Evolutionary conservation across 2,329 filamentous ascomycete species (phyloP).

Genomic region (Hymenoscyphus scutula): DNA sequence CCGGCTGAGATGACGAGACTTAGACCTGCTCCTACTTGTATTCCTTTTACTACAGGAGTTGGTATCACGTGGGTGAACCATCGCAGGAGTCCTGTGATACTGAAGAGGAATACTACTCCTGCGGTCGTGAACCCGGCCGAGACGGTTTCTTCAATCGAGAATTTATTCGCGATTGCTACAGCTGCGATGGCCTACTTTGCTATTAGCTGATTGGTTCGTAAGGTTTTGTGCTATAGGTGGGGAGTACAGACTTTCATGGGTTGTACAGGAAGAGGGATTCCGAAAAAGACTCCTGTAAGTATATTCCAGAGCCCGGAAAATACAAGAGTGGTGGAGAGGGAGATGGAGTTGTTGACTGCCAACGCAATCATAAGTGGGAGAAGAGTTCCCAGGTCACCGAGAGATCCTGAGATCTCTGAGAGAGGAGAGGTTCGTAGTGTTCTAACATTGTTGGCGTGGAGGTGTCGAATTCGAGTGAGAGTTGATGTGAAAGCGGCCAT

Average conservation of each 20-base stretch:
- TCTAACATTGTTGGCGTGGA: conserved; percentile 49
- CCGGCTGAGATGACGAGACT: conserved; percentile 79
- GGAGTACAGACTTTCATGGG: conserved; percentile 62
- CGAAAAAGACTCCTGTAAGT: conserved; percentile 76
- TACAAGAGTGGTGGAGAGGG: conserved; percentile 78
- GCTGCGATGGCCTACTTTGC: conserved; percentile 72
- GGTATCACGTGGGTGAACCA: conserved; percentile 69
- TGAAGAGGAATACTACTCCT: conserved; percentile 70
- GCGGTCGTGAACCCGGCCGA: conserved; percentile 81
- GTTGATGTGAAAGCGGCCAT: neutral
- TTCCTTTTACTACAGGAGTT: conserved; percentile 86
- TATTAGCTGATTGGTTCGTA: conserved; percentile 33
- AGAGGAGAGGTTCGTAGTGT: conserved; percentile 56
- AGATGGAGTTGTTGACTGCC: conserved; percentile 73
- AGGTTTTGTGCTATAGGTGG: conserved; percentile 31
- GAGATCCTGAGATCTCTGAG: conserved; percentile 81
- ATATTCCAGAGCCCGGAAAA: conserved; percentile 89
- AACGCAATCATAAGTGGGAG: conserved; percentile 87
- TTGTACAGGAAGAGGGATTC: conserved; percentile 87
- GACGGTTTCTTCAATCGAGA: conserved; percentile 69
- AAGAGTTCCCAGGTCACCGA: conserved; percentile 86
- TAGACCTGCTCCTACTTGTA: conserved; percentile 88
- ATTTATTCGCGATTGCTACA: conserved; percentile 71
- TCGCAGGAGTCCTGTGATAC: conserved; percentile 72
- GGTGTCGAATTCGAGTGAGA: conserved; percentile 25